Evolutionary conservation across 1,139 yeast genomes (phyloP), one percentile per base, ranked within the genome.

Genomic region (Saccharomyces hybrid): DNA sequence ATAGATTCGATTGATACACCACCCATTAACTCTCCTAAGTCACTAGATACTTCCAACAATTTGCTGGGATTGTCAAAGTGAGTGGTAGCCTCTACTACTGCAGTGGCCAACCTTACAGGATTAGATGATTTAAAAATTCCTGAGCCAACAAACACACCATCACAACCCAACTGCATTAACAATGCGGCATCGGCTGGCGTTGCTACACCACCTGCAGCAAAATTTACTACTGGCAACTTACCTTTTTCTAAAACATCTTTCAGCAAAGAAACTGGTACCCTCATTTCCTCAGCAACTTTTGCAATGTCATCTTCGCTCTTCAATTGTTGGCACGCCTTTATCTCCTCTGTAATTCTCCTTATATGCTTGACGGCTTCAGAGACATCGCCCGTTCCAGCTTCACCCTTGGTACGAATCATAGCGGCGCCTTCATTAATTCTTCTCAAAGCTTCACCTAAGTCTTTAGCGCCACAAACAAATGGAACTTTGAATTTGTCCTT

Each of bases 191-290:
- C 96, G 2, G 93, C 84, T 29, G 96, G 96, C 9, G 95, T 85
- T 9, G 95, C 95, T 53, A 88, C 85, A 59, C 96, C 96, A 51
- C 96, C 96, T 48, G 95, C 95, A 46, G 95, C 95, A 70, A 88
- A 88, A 74, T 86, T 87, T 54, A 88, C 95, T 50, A 88, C 95
- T 1, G 93, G 93, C 60, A 88, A 77, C 61, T 83, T 82, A 46
- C 89, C 89, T 11, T 73, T 71, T 50, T 76, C 78, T 52, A 83
- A 74, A 54, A 80, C 75, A 56, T 78, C 74, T 61, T 78, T 71
- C 59, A 88, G 73, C 52, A 81, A 70, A 16, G 76, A 77, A 31
- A 75, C 74, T 16, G 88, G 83, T 23, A 86, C 89, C 59, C 90
- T 77, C 58, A 81, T 72, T 58, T 79, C 80, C 58, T 74, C 71